A percentile compares a stretch with the other conserved stretches of the same genome.
phyloP scores from a whole-genome alignment of 495 filamentous ascomycete genomes.

The Hyaloscypha finlandica region DNA sequence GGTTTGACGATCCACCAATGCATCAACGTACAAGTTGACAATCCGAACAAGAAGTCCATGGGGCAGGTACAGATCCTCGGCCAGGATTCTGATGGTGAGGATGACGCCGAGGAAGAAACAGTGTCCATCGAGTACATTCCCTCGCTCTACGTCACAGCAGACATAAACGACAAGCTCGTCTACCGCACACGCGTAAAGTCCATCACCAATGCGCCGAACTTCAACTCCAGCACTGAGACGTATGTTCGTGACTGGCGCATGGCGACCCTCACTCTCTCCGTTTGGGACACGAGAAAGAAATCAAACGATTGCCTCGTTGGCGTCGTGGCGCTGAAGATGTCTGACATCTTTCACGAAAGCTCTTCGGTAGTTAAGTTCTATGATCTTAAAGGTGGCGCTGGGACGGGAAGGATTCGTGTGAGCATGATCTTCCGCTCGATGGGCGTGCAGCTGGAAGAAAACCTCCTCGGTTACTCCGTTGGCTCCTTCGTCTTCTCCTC shows the following conservation, averaged over 20 bases:
- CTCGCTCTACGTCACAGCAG: conserved; percentile 13
- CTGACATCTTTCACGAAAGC: conserved; percentile 16
- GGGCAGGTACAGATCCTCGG: conserved; percentile 8
- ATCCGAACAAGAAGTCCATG: conserved; percentile 21
- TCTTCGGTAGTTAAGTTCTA: conserved; percentile 18
- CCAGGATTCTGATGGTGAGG: conserved; percentile 17
- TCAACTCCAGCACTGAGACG: conserved; percentile 17
- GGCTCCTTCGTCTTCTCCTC: conserved; percentile 12
- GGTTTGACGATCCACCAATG: conserved; percentile 17
- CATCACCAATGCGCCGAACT: conserved; percentile 16
- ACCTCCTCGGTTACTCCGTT: conserved; percentile 9
- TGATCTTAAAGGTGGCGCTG: conserved; percentile 16
- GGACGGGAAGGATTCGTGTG: conserved; percentile 10
- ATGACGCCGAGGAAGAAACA: conserved; percentile 11
- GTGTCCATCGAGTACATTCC: conserved; percentile 16
- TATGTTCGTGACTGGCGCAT: conserved; percentile 21
- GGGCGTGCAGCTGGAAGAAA: conserved; percentile 17
- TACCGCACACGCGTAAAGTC: conserved; percentile 17
- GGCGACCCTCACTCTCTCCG: conserved; percentile 12
- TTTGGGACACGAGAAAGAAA: conserved; percentile 21
- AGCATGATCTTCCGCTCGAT: conserved; percentile 19
- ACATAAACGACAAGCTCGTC: conserved; percentile 15
- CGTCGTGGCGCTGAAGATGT: conserved; percentile 6
- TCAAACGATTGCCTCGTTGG: conserved; percentile 18
- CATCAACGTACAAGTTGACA: conserved; percentile 13